Evolutionary conservation across 2,329 filamentous ascomycete species (phyloP).

Genomic region (Diaporthe destruens): DNA sequence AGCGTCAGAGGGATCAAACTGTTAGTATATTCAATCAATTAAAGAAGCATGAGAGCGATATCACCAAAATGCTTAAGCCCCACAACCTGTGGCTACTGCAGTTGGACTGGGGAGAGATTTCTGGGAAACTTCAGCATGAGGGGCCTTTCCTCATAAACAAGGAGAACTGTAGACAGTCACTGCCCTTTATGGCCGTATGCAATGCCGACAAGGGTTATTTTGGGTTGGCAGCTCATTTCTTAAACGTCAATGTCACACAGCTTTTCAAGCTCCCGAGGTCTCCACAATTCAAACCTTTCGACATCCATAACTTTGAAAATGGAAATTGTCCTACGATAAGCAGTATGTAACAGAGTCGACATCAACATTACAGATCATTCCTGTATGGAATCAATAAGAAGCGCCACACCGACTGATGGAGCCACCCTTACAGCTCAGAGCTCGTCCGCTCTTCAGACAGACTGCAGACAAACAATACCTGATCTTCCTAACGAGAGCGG

Average conservation of each 20-base stretch:
- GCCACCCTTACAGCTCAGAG: not conserved
- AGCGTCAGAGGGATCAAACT: not conserved
- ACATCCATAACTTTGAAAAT: not conserved
- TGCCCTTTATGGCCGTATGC: too few species aligned
- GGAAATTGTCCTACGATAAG: not conserved
- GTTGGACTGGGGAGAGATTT: too few species aligned
- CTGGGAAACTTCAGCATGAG: too few species aligned
- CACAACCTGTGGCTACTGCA: too few species aligned
- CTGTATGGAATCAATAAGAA: not conserved
- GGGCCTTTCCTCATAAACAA: too few species aligned
- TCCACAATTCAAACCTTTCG: not conserved
- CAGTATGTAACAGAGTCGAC: not conserved
- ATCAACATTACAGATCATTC: slow-evolving; percentile 1
- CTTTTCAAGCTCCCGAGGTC: not conserved
- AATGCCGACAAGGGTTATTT: too few species aligned
- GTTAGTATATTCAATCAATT: not conserved
- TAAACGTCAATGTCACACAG: not conserved
- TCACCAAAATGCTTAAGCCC: too few species aligned
- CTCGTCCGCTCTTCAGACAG: not conserved
- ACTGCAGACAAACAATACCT: not conserved
- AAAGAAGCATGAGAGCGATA: too few species aligned
- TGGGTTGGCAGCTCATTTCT: too few species aligned
- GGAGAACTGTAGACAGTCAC: too few species aligned
- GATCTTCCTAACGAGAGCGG: too few species aligned
- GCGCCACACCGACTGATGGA: not conserved